Evolutionary conservation across 768 basidiomycete genomes (phyloP).

Genomic region (Cytidiella melzeri): DNA sequence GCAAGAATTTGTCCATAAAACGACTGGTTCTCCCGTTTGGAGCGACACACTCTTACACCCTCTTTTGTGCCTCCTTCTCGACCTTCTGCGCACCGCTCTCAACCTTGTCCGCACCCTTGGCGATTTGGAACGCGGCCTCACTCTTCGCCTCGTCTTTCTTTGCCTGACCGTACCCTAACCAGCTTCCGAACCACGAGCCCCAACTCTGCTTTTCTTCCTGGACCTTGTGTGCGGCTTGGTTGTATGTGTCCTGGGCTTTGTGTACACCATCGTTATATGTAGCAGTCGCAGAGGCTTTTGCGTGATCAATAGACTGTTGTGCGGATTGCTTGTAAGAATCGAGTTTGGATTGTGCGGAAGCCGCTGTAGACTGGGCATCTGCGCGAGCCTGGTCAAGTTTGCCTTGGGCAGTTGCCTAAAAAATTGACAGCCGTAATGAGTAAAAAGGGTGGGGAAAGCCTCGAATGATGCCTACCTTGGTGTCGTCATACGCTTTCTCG

Average conservation of each 20-base stretch:
- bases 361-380: constrained; percentile 22
- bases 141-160: constrained; percentile 27
- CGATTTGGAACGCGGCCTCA: constrained; percentile 22
- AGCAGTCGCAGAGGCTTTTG: constrained; percentile 18
- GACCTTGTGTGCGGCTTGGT: constrained; percentile 23
- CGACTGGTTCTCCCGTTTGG: too few relatives aligned
- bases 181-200: constrained; percentile 27
- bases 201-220: constrained; percentile 27
- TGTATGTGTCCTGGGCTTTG: constrained; percentile 24
- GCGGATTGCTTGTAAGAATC: constrained; percentile 23
- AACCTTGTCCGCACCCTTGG: constrained; percentile 24
- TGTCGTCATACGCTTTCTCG: constrained; percentile 27
- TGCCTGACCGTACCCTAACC: constrained; percentile 35
- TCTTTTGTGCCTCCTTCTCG: constrained; percentile 25
- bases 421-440: background rate
- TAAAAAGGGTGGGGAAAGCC: background rate
- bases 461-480: constrained; percentile 24
- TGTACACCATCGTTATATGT: constrained; percentile 26
- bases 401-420: constrained; percentile 19
- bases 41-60: constrained; percentile 17
- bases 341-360: constrained; percentile 23
- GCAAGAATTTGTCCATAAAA: too few relatives aligned
- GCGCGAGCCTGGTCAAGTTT: constrained; percentile 23
- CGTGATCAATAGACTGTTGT: constrained; percentile 20
- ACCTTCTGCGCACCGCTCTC: constrained; percentile 24